Evolutionary conservation across 345 rosid genomes (phyloP), one percentile per base, ranked within the genome.

Genomic region (Moricandia moricandioides): DNA sequence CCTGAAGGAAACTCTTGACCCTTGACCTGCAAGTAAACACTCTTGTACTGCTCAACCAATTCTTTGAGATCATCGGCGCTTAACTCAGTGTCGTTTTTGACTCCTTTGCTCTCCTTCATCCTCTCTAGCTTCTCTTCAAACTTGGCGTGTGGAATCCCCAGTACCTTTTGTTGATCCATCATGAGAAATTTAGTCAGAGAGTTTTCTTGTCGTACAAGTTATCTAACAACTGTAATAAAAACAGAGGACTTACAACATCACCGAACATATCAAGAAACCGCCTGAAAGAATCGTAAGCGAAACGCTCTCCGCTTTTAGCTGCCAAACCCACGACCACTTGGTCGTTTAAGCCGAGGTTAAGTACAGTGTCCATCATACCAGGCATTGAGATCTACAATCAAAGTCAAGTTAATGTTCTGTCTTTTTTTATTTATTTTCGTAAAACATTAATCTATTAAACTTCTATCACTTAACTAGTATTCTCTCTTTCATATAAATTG

Each of bases 321-420:
- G 88, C 90, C 80, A 90, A 85, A 39, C 89, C 93, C 7, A 82
- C 82, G 1, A 82, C 92, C 57, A 91, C 98, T 82, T 88, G 83
- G 74, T 94, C 96, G 76, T 94, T 91, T 40, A 91, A 80, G 43
- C 98, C 98, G 18, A 94, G 91, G 84, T 94, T 94, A 51, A 94
- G 98, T 72, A 94, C 93, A 16, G 98, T 94, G 81, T 94, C 98
- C 98, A 94, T 94, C 98, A 94, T 94, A 31, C 98, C 98, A 29
- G 97, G 98, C 97, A 91, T 94, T 26, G 97, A 94, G 8, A 94
- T 86, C 97, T 94, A 70, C 40, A 78, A 33, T 43, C 62, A 5
- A 21, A 39, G 12, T 65, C 6, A 57, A 27, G 43, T 55, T 16
- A 70, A 62, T 30, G 33, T 17, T 52, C 16, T 66, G 0, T 29